phyloP scores from a whole-genome alignment of 1,139 yeast genomes.

The Suhomyces kunorum region DNA sequence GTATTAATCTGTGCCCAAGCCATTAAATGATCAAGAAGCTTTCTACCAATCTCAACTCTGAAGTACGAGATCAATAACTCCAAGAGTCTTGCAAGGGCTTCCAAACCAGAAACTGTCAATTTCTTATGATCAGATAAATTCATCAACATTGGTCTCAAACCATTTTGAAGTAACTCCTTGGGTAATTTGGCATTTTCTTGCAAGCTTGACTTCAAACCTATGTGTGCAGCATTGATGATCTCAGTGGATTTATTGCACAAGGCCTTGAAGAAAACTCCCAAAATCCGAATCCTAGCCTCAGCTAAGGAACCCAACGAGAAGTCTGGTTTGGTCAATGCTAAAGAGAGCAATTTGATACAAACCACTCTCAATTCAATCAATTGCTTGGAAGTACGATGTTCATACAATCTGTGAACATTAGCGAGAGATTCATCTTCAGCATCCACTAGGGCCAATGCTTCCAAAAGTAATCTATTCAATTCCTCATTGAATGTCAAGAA shows the following conservation, averaged over 20 bases:
- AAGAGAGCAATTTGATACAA: conserved; percentile 78
- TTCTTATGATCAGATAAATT: conserved; percentile 91
- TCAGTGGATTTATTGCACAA: conserved; percentile 82
- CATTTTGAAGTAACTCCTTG: conserved; percentile 88
- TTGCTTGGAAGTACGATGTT: conserved; percentile 85
- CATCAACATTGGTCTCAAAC: conserved; percentile 92
- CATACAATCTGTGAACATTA: conserved; percentile 80
- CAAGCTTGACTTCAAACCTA: conserved; percentile 79
- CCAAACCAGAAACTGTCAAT: conserved; percentile 84
- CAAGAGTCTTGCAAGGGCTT: conserved; percentile 83
- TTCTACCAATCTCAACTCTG: conserved; percentile 94
- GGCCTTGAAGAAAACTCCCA: conserved; percentile 94
- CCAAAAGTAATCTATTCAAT: conserved; percentile 76
- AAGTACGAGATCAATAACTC: conserved; percentile 89
- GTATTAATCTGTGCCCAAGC: conserved; percentile 94
- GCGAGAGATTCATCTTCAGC: conserved; percentile 97
- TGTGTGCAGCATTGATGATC: conserved; percentile 90
- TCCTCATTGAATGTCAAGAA: conserved; percentile 89
- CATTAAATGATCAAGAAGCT: conserved; percentile 86
- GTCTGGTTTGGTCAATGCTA: conserved; percentile 81
- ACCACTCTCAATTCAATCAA: conserved; percentile 83
- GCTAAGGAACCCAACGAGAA: conserved; percentile 78
- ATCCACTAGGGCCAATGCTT: conserved; percentile 91
- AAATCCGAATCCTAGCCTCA: conserved; percentile 77
- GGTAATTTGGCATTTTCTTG: conserved; percentile 89